These are phyloP conservation scores for Boletus tylopilopsis DNA, from an alignment of 768 basidiomycete genomes.

Conservation along the genomic window DNA sequence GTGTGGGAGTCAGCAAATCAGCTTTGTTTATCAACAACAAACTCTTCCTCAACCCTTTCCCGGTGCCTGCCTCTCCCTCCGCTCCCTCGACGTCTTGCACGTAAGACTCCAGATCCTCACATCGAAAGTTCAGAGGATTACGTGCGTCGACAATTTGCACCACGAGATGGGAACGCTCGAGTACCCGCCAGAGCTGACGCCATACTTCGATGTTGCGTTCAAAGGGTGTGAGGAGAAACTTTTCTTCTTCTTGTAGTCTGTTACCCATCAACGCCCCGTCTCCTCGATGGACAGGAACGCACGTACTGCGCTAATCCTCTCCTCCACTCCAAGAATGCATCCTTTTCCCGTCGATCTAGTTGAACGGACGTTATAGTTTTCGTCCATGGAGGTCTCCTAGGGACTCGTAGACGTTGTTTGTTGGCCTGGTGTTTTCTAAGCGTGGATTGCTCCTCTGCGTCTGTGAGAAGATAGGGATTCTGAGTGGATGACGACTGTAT, in stretches of 20 bases:
- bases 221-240: constrained; percentile 90
- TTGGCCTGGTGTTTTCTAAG: constrained; percentile 73
- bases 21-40: constrained; percentile 94
- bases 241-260: constrained; percentile 84
- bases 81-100: constrained; percentile 79
- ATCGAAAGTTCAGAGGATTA: constrained; percentile 89
- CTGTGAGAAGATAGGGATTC: constrained; percentile 84
- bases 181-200: constrained; percentile 96
- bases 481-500: constrained; percentile 55
- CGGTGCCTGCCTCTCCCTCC: constrained; percentile 78
- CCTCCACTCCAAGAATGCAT: constrained; percentile 91
- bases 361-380: constrained; percentile 72
- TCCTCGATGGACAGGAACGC: background rate
- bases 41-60: constrained; percentile 66
- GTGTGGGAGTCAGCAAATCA: constrained; percentile 81
- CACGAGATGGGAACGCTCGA: constrained; percentile 91
- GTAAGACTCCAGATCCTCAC: constrained; percentile 86
- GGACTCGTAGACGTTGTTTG: constrained; percentile 74
- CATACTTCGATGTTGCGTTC: constrained; percentile 98
- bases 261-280: background rate
- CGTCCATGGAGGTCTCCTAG: constrained; percentile 87
- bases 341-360: constrained; percentile 85
- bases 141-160: constrained; percentile 97
- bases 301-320: constrained; percentile 87
- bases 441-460: constrained; percentile 76